Conservation (phyloP, 2,329 filamentous ascomycete genomes). For the Trichoderma asperellum region DNA sequence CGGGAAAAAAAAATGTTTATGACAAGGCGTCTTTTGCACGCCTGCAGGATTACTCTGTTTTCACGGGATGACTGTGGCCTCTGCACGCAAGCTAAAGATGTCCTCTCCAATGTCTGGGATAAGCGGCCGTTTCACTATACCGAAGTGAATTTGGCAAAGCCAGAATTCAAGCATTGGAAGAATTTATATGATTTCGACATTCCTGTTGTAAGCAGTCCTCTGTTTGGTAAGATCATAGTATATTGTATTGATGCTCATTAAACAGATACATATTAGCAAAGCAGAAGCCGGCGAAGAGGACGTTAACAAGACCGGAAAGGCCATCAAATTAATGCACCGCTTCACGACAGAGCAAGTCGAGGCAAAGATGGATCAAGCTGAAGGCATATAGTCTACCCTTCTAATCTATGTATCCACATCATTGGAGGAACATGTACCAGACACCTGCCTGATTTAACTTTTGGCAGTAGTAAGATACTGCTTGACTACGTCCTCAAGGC, state of each 20-base stretch:
- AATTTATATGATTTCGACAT: constrained; percentile 80
- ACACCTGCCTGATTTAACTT: constrained; percentile 34
- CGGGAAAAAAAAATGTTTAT: constrained; percentile 51
- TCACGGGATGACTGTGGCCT: constrained; percentile 73
- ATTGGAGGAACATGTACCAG: not conserved
- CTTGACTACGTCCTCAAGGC: constrained; percentile 51
- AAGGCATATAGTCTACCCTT: constrained; percentile 36
- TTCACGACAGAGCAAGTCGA: constrained; percentile 70
- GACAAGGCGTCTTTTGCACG: constrained; percentile 53
- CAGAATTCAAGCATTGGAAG: constrained; percentile 67
- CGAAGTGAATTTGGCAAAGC: constrained; percentile 71
- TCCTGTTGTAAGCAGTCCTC: constrained; percentile 64
- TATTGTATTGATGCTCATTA: not conserved
- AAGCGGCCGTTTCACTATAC: constrained; percentile 67
- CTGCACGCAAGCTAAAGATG: constrained; percentile 68
- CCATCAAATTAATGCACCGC: constrained; percentile 77
- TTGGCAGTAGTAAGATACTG: constrained; percentile 53
- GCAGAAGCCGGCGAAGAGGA: constrained; percentile 54
- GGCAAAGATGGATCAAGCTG: constrained; percentile 67
- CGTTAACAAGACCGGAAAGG: constrained; percentile 59
- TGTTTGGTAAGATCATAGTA: not conserved
- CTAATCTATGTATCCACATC: constrained; percentile 3
- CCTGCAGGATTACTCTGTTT: constrained; percentile 73
- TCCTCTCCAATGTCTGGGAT: constrained; percentile 70
- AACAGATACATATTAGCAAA: constrained; percentile 66